Conservation (phyloP, 163 green algal species). For the Volvox carteri region DNA sequence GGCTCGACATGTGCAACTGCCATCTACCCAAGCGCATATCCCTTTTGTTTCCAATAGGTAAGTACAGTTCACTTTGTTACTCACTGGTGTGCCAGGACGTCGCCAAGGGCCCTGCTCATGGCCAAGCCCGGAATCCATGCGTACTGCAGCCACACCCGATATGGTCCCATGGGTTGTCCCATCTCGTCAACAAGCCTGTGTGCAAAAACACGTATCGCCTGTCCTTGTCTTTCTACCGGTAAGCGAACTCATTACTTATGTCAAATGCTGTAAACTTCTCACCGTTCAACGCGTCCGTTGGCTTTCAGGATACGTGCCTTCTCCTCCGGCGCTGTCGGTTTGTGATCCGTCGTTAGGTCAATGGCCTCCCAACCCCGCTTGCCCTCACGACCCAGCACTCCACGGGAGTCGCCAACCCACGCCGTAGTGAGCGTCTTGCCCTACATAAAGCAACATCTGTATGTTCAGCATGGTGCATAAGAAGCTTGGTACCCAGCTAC, state of each 20-base stretch:
- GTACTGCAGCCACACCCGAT: slow-evolving; percentile 91
- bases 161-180: slow-evolving; percentile 89
- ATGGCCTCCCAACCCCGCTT: slow-evolving; percentile 66
- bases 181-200: slow-evolving; percentile 85
- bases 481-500: no score
- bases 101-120: slow-evolving; percentile 94
- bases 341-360: slow-evolving; percentile 93
- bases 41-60: no score
- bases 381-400: slow-evolving; percentile 80
- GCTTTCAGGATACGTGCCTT: slow-evolving; percentile 82
- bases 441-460: no score
- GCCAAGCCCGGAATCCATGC: slow-evolving; percentile 91
- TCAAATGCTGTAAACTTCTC: background rate
- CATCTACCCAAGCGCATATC: no score
- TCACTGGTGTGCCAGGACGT: slow-evolving; percentile 88
- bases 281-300: slow-evolving; percentile 89
- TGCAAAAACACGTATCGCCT: background rate
- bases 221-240: no score
- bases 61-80: no score
- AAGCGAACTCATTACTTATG: no score
- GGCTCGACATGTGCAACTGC: no score
- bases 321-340: slow-evolving; percentile 87
- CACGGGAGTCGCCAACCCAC: slow-evolving; percentile 94
- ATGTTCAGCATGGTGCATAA: no score
- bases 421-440: slow-evolving; percentile 81